Conservation (phyloP, 495 filamentous ascomycete species). For the Lasiosphaeria ovina region DNA sequence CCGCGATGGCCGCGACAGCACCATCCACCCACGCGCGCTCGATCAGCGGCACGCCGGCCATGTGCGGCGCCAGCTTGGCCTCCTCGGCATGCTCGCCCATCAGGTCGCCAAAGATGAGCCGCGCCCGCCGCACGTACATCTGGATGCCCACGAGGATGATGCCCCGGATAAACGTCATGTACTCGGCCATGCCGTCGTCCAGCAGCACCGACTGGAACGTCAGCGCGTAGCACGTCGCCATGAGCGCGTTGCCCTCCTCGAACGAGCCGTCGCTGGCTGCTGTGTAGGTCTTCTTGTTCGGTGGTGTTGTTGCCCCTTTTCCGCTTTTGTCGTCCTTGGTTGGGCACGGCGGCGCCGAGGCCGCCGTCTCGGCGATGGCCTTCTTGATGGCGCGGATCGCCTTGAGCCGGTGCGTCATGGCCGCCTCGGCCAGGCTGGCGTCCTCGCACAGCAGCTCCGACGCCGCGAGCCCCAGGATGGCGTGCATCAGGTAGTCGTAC, state of each 20-base stretch:
- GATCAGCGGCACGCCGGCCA: slow-evolving; percentile 35
- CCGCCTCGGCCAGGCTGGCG: slow-evolving; percentile 32
- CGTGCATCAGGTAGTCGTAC: slow-evolving; percentile 58
- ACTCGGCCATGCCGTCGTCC: slow-evolving; percentile 59
- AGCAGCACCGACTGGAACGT: slow-evolving; percentile 60
- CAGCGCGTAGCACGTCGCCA: slow-evolving; percentile 60
- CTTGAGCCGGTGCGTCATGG: slow-evolving; percentile 55
- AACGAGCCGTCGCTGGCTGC: slow-evolving; percentile 27
- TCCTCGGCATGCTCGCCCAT: slow-evolving; percentile 28
- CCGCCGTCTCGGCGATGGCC: slow-evolving; percentile 33
- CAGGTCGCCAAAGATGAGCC: slow-evolving; percentile 48
- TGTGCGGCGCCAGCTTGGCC: slow-evolving; percentile 29
- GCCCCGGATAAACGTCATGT: slow-evolving; percentile 61
- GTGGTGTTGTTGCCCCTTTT: neutral
- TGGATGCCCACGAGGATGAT: slow-evolving; percentile 53
- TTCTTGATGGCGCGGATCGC: slow-evolving; percentile 55
- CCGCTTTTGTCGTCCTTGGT: no score
- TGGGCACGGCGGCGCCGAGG: no score
- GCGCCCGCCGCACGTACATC: slow-evolving; percentile 43
- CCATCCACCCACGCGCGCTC: slow-evolving; percentile 32
- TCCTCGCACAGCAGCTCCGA: slow-evolving; percentile 48
- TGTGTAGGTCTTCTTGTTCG: neutral
- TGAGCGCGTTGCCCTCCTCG: slow-evolving; percentile 47
- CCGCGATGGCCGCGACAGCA: slow-evolving; percentile 37
- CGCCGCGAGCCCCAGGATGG: slow-evolving; percentile 57